A percentile compares a stretch with the other conserved stretches of the same genome.
Conservation (phyloP, 108 stramenopile genomes). For the Phaeodactylum tricornutum region DNA sequence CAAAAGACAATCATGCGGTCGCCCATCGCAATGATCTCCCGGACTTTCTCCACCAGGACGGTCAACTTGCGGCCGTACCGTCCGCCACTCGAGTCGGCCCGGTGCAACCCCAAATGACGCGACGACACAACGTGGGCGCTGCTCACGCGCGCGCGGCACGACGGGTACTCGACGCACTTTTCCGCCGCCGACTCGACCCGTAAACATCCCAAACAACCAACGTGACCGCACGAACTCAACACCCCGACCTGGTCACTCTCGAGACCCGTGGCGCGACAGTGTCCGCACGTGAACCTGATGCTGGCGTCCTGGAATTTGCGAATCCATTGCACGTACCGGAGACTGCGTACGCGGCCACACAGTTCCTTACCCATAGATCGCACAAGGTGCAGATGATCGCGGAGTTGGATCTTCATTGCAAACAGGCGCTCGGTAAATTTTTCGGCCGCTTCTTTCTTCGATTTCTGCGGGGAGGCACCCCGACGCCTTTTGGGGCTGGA, state of each 20-base stretch:
- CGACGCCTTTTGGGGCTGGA: too few species aligned
- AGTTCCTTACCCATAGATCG: constrained; percentile 20
- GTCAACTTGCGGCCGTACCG: constrained; percentile 26
- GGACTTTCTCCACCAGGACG: constrained; percentile 9
- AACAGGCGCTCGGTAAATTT: constrained; percentile 6
- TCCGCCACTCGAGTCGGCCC: constrained; percentile 8
- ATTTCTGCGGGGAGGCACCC: too few species aligned
- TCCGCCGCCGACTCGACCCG: constrained; percentile 6
- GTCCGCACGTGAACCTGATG: constrained; percentile 1
- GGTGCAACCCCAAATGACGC: constrained; percentile 2
- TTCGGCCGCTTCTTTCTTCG: constrained; percentile 2
- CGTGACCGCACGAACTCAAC: constrained; percentile 27
- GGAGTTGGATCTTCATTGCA: constrained; percentile 17
- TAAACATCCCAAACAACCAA: constrained; percentile 17
- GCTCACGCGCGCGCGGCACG: constrained; percentile 16
- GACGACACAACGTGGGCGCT: constrained; percentile 10
- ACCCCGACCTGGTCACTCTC: constrained; percentile 6
- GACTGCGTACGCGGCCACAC: constrained; percentile 22
- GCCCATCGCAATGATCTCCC: constrained; percentile 9
- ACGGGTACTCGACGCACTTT: constrained; percentile 13
- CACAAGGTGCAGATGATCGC: constrained; percentile 15
- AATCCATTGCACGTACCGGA: constrained; percentile 22
- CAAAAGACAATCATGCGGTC: constrained; percentile 33
- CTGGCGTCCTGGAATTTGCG: constrained; percentile 6
- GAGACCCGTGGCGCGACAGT: constrained; percentile 2